These are phyloP conservation scores for Nymphaea thermarum DNA, from an alignment of 164 flowering plant species.

Conservation along the genomic window DNA sequence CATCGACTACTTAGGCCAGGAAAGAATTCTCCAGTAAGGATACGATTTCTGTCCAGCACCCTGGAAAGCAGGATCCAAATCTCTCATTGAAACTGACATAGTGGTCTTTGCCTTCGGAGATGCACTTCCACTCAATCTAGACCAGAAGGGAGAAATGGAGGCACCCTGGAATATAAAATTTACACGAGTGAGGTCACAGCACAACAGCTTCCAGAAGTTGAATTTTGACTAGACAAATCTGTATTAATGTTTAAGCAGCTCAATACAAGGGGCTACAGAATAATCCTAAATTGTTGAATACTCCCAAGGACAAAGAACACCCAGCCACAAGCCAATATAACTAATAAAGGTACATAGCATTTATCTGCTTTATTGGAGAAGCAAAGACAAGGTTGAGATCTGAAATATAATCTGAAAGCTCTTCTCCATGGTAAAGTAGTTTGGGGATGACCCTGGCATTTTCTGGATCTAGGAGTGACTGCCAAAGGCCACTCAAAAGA, in stretches of 20 bases:
- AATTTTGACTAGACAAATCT: no score
- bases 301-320: not conserved
- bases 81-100: slow-evolving; percentile 94
- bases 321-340: not conserved
- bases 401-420: no score
- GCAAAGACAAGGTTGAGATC: no score
- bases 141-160: not conserved
- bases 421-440: no score
- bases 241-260: not conserved
- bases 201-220: no score
- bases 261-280: not conserved
- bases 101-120: slow-evolving; percentile 11
- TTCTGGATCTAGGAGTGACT: no score
- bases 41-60: slow-evolving; percentile 90
- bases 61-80: slow-evolving; percentile 87
- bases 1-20: not conserved
- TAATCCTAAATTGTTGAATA: not conserved
- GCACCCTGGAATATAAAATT: not conserved
- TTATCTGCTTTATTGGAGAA: no score
- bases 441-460: no score
- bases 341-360: not conserved
- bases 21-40: slow-evolving; percentile 10
- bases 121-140: slow-evolving; percentile 10
- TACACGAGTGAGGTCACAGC: not conserved
- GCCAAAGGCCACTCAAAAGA: no score